Conservation (phyloP, 169 alveolate species). For the Cyclospora cayetanensis region DNA sequence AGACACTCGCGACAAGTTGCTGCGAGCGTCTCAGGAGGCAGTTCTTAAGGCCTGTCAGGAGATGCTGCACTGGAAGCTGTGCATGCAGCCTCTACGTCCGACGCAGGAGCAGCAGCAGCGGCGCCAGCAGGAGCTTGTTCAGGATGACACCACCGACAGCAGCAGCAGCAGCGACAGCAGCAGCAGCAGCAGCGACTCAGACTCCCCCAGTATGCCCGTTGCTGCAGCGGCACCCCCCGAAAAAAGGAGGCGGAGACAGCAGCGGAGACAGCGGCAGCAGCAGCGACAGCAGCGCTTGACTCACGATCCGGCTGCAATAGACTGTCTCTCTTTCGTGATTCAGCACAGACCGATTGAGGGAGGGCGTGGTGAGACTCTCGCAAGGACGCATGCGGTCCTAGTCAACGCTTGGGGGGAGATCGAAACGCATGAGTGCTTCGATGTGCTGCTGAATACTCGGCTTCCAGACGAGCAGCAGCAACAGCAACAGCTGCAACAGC, state of each 20-base stretch:
- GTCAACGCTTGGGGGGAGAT: constrained; percentile 46
- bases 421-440: constrained; percentile 8
- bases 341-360: neutral
- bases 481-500: too few species aligned
- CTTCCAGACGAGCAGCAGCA: too few species aligned
- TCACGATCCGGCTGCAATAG: neutral
- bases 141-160: neutral
- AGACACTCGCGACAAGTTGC: constrained; percentile 68
- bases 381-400: constrained; percentile 11
- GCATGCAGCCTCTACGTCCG: constrained; percentile 59
- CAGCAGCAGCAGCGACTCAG: neutral
- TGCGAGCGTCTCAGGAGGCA: constrained; percentile 70
- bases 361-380: neutral
- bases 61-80: constrained; percentile 26
- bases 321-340: neutral
- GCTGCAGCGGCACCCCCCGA: neutral
- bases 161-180: neutral
- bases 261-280: constrained; percentile 12
- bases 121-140: constrained; percentile 4
- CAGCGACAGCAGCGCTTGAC: neutral
- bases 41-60: neutral
- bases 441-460: constrained; percentile 30
- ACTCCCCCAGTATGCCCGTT: neutral
- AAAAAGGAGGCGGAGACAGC: constrained; percentile 1
- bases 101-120: constrained; percentile 2